phyloP scores from a whole-genome alignment of 768 basidiomycete genomes.

The Gloeopeniophorella convolvens region DNA sequence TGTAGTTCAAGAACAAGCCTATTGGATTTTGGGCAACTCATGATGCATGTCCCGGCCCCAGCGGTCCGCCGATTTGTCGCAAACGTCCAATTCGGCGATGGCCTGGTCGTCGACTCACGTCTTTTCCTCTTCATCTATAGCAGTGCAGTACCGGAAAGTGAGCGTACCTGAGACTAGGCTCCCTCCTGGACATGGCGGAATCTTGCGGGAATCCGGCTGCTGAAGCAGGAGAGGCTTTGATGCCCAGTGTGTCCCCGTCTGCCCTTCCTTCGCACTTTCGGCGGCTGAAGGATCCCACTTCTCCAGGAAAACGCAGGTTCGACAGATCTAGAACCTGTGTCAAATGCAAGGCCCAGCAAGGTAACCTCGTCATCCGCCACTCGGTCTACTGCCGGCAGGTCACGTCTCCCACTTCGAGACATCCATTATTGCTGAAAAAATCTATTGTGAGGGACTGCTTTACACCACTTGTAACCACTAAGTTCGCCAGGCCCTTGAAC shows the following conservation, averaged over 20 bases:
- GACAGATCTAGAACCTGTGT: slow-evolving; percentile 63
- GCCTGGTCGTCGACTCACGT: too few relatives aligned
- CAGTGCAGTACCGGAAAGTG: too few relatives aligned
- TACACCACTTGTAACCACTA: slow-evolving; percentile 49
- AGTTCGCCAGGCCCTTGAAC: slow-evolving; percentile 60
- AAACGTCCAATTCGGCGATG: too few relatives aligned
- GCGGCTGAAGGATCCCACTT: not conserved
- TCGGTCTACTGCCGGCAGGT: slow-evolving; percentile 80
- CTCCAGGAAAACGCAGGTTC: slow-evolving; percentile 61
- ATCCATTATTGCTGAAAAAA: not conserved
- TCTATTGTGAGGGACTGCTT: slow-evolving; percentile 59
- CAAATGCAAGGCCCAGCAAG: slow-evolving; percentile 62
- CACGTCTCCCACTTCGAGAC: slow-evolving; percentile 4
- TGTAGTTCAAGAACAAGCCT: too few relatives aligned
- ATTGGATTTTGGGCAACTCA: too few relatives aligned
- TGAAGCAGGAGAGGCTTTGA: slow-evolving; percentile 50
- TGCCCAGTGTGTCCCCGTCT: slow-evolving; percentile 48
- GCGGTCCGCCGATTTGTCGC: too few relatives aligned
- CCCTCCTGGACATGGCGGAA: too few relatives aligned
- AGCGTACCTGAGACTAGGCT: too few relatives aligned
- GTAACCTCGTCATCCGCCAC: slow-evolving; percentile 70
- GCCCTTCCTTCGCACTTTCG: not conserved
- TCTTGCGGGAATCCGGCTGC: slow-evolving; percentile 57
- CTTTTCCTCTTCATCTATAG: too few relatives aligned
- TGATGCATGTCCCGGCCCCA: too few relatives aligned